Conservation (phyloP, 164 flowering plant genomes). For the Chimonanthus praecox region DNA sequence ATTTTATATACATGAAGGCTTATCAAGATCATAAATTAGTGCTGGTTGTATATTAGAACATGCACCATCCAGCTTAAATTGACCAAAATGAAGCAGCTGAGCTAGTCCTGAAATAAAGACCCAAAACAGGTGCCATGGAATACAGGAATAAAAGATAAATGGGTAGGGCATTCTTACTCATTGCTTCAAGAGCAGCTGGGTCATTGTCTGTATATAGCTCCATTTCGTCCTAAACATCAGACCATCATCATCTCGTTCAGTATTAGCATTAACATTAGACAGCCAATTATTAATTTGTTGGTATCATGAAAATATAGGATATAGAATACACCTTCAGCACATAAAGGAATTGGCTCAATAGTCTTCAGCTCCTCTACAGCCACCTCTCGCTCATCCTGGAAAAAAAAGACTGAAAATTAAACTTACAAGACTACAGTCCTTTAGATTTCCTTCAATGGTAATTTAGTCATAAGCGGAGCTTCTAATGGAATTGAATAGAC, state of each 20-base stretch:
- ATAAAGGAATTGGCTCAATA: constrained; percentile 54
- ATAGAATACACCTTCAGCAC: constrained; percentile 54
- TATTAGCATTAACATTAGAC: background rate
- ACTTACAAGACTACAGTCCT: background rate
- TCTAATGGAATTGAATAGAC: constrained; percentile 11
- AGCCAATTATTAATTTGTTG: background rate
- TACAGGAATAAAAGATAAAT: too few relatives aligned
- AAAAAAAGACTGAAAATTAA: constrained; percentile 13
- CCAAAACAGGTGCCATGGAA: background rate
- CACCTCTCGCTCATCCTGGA: constrained; percentile 77
- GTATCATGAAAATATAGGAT: background rate
- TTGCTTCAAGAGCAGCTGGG: constrained; percentile 87
- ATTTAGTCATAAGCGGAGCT: background rate
- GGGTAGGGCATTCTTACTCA: constrained; percentile 44
- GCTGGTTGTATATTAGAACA: background rate
- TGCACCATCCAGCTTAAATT: background rate
- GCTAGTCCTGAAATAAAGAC: background rate
- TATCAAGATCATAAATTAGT: background rate
- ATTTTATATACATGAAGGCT: background rate
- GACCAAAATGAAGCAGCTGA: background rate
- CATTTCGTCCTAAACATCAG: constrained; percentile 64
- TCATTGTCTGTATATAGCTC: constrained; percentile 83
- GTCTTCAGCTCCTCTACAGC: constrained; percentile 63
- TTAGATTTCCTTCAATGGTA: background rate
- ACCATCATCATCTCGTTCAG: constrained; percentile 4